Conservation (phyloP, 139 green algal species). For the Chlorella vulgaris region DNA sequence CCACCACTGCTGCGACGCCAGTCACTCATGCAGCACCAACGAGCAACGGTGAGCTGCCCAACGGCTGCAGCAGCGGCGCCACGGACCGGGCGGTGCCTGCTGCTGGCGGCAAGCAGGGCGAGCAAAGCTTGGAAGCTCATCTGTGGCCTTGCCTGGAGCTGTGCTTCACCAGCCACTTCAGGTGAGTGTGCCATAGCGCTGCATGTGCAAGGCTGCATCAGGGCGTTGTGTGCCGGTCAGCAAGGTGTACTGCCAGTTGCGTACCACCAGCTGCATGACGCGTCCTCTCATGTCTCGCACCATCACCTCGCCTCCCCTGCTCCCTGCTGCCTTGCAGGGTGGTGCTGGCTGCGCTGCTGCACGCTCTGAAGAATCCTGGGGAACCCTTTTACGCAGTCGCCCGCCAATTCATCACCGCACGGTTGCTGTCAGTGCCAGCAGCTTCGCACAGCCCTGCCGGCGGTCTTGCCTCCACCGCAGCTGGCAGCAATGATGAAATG, state of each 20-base stretch:
- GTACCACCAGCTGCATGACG: background rate
- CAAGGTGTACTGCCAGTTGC: no score
- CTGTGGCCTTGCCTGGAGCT: constrained; percentile 28
- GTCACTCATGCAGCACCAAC: background rate
- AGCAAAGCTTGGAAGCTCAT: background rate
- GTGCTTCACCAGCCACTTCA: constrained; percentile 28
- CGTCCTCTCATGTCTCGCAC: background rate
- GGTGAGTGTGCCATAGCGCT: background rate
- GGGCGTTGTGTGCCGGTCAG: background rate
- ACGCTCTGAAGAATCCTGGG: constrained; percentile 29
- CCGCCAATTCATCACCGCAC: constrained; percentile 2
- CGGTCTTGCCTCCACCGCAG: no score
- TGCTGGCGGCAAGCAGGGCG: background rate
- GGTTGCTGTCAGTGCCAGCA: background rate
- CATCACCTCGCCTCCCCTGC: background rate
- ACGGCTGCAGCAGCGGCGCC: background rate
- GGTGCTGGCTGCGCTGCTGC: constrained; percentile 47
- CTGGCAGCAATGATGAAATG: no score
- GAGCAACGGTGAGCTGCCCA: background rate
- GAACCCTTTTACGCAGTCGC: constrained; percentile 12
- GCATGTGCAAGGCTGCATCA: background rate
- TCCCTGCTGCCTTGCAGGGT: constrained; percentile 28
- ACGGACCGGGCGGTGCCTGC: background rate
- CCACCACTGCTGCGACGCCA: background rate
- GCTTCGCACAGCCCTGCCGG: background rate